These are phyloP conservation scores for Aspergillus ibericus DNA, from an alignment of 2,329 filamentous ascomycete species.

Conservation along the genomic window DNA sequence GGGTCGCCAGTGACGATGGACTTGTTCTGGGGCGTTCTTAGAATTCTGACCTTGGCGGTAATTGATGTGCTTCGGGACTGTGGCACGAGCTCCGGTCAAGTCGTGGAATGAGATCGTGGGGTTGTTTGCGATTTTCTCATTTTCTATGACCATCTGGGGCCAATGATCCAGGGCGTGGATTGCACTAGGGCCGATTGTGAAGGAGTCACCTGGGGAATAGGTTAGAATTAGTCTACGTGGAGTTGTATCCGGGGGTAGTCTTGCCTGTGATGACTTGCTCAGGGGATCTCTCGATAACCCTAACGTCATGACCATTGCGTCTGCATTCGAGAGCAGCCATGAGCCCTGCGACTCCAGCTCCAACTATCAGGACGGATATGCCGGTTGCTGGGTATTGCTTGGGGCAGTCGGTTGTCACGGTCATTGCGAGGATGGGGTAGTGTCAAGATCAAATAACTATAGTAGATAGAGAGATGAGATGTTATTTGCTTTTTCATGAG, in stretches of 20 bases:
- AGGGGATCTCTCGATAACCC: slow-evolving; percentile 23
- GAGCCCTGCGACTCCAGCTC: slow-evolving; percentile 30
- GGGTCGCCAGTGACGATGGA: slow-evolving; percentile 5
- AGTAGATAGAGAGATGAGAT: accelerated
- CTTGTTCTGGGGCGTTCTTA: not conserved
- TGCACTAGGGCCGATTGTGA: slow-evolving; percentile 14
- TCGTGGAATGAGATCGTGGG: slow-evolving; percentile 11
- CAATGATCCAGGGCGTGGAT: slow-evolving; percentile 13
- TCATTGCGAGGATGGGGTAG: not conserved
- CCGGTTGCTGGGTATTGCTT: slow-evolving; percentile 14
- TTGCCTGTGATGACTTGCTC: slow-evolving; percentile 8
- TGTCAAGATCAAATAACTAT: not conserved
- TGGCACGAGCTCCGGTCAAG: slow-evolving; percentile 8
- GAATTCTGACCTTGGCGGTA: slow-evolving; percentile 1
- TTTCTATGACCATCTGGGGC: slow-evolving; percentile 14
- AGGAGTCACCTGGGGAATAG: slow-evolving; percentile 3
- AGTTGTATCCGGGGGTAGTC: no score
- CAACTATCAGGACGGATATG: slow-evolving; percentile 26
- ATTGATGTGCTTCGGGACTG: slow-evolving; percentile 10
- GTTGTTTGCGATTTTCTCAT: slow-evolving; percentile 7
- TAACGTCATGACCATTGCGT: slow-evolving; percentile 28
- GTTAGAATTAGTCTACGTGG: not conserved
- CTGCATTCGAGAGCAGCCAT: slow-evolving; percentile 29
- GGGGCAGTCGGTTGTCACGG: slow-evolving; percentile 7
- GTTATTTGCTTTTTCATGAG: not conserved